A percentile compares a stretch with the other conserved stretches of the same genome.
Conservation (phyloP, 768 basidiomycete genomes). For the Suillus luteus region DNA sequence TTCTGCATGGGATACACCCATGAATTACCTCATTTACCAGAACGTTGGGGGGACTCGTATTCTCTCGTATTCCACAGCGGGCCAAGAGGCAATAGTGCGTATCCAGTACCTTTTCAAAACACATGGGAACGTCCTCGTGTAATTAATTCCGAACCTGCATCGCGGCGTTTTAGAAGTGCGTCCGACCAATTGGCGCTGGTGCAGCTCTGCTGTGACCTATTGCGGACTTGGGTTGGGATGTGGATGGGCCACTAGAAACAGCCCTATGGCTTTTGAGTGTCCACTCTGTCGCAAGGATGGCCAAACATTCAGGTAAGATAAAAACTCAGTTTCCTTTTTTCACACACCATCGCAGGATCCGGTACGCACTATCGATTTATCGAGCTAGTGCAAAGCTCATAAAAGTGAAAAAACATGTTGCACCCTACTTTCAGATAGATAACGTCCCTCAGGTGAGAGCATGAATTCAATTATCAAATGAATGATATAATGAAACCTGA, state of each 20-base stretch:
- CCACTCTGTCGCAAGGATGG: conserved; percentile 33
- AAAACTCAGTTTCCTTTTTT: conserved; percentile 11
- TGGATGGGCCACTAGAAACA: conserved; percentile 14
- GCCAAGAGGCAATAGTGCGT: conserved; percentile 37
- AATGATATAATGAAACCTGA: conserved; percentile 21
- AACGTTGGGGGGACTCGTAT: conserved; percentile 22
- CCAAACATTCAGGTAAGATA: conserved; percentile 34
- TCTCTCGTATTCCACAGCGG: conserved; percentile 27
- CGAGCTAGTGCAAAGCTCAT: conserved; percentile 11
- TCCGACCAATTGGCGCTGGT: conserved; percentile 30
- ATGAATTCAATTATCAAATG: conserved; percentile 18
- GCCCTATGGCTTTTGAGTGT: conserved; percentile 35
- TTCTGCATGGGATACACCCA: conserved; percentile 23
- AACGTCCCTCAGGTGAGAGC: conserved; percentile 34
- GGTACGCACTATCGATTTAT: conserved; percentile 22
- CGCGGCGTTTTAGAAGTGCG: conserved; percentile 34
- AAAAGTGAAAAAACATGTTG: conserved; percentile 15
- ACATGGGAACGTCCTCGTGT: conserved; percentile 23
- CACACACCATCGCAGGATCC: conserved; percentile 23
- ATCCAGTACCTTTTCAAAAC: conserved; percentile 30
- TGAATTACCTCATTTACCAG: conserved; percentile 28
- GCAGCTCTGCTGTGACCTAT: conserved; percentile 29
- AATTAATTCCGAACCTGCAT: conserved; percentile 32
- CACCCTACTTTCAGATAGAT: conserved; percentile 40
- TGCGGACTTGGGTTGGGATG: conserved; percentile 32